Percentiles rank a stretch among this genome's conserved stretches.
phyloP scores from a whole-genome alignment of 1,284 basidiomycete species.

The Ustilago hordei region DNA sequence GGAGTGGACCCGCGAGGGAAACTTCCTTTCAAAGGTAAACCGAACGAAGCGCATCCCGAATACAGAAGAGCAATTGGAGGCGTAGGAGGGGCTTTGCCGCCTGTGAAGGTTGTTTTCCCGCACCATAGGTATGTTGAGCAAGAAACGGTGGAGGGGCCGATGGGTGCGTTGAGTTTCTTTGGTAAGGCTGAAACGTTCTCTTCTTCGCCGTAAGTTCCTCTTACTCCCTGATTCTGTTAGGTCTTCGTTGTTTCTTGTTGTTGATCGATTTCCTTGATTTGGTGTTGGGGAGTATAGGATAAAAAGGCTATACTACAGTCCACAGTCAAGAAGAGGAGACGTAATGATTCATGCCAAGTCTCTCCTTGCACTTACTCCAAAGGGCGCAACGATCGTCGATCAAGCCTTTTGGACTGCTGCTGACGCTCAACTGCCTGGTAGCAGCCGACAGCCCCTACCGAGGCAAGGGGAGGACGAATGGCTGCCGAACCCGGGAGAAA shows the following conservation, averaged over 20 bases:
- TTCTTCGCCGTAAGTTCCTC: slow-evolving; percentile 26
- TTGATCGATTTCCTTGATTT: not conserved
- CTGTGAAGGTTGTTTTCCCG: slow-evolving; percentile 63
- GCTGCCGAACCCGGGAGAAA: slow-evolving; percentile 7
- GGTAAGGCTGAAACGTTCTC: slow-evolving; percentile 56
- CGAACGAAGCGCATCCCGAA: slow-evolving; percentile 32
- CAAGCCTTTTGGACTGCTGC: slow-evolving; percentile 27
- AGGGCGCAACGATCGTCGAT: slow-evolving; percentile 19
- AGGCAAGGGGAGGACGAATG: not conserved
- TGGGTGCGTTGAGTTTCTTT: slow-evolving; percentile 63
- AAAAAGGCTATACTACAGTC: slow-evolving; percentile 49
- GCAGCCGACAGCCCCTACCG: not conserved
- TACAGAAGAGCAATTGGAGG: slow-evolving; percentile 17
- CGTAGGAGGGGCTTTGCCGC: slow-evolving; percentile 26
- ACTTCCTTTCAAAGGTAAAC: slow-evolving; percentile 46
- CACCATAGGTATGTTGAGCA: slow-evolving; percentile 52
- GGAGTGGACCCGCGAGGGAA: slow-evolving; percentile 40
- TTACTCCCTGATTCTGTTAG: not conserved
- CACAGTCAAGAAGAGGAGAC: slow-evolving; percentile 55
- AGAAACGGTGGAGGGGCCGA: slow-evolving; percentile 44
- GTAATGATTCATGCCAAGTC: slow-evolving; percentile 68
- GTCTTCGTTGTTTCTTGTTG: not conserved
- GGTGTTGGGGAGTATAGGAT: slow-evolving; percentile 8
- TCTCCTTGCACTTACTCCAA: slow-evolving; percentile 45
- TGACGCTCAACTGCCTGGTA: slow-evolving; percentile 17